Evolutionary conservation across 2,329 filamentous ascomycete genomes (phyloP), one percentile per base, ranked within the genome.

Genomic region (Arthrocladium fulminans): DNA sequence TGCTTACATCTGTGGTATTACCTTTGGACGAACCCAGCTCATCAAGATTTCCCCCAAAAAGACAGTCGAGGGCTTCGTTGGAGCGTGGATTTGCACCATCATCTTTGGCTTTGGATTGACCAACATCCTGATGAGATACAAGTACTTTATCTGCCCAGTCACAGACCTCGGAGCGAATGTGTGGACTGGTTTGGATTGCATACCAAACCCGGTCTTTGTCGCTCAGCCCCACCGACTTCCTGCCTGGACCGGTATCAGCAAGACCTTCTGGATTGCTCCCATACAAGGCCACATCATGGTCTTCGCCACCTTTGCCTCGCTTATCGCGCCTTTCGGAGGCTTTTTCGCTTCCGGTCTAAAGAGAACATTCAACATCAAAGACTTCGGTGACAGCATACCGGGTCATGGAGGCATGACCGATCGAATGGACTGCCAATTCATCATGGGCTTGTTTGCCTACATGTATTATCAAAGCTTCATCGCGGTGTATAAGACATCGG

Each of bases 381-480:
- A 98, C 71, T 98, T 98, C 70, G 92, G 92, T 58, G 87, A 98
- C 68, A 94, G 88, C 1, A 98, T 98, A 59, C 92, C 92, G 1
- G 92, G 92, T 19, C 92, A 98, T 61, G 92, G 92, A 52, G 92
- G 92, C 59, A 97, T 98, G 72, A 98, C 92, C 13, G 92, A 98
- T 65, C 86, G 92, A 53, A 97, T 98, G 90, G 92, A 98, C 65
- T 98, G 92, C 67, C 92, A 98, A 65, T 98, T 98, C 71, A 97
- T 97, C 73, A 98, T 98, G 92, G 92, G 92, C 7, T 92, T 95
- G 69, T 97, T 98, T 61, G 81, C 90, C 13, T 97, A 88, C 73
- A 89, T 98, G 78, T 98, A 98, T 71, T 98, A 94, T 70, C 89
- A 96, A 66, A 92, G 86, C 62, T 98, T 98, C 66, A 90, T 98